phyloP scores from a whole-genome alignment of 768 basidiomycete genomes.

The Myochromella boudieri region DNA sequence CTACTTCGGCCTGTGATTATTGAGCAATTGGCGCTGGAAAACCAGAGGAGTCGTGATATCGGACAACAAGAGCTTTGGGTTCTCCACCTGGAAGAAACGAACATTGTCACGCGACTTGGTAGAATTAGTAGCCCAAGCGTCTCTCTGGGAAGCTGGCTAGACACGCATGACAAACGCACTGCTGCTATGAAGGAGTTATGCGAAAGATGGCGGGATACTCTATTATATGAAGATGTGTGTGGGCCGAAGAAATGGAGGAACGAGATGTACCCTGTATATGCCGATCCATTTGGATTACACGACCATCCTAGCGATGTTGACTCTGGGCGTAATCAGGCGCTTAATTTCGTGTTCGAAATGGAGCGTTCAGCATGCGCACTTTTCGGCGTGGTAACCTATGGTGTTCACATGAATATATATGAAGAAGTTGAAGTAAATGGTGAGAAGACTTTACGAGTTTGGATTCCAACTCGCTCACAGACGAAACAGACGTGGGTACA shows the following conservation, averaged over 20 bases:
- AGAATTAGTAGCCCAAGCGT: constrained; percentile 34
- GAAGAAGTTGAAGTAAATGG: constrained; percentile 39
- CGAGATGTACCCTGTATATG: constrained; percentile 81
- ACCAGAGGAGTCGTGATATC: constrained; percentile 28
- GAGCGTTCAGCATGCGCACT: constrained; percentile 87
- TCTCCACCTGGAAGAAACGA: constrained; percentile 31
- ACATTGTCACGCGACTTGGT: constrained; percentile 16
- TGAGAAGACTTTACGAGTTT: constrained; percentile 53
- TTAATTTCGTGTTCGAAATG: constrained; percentile 83
- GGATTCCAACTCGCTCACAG: constrained; percentile 83
- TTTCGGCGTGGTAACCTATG: constrained; percentile 89
- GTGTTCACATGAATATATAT: constrained; percentile 87
- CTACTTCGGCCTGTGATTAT: constrained; percentile 59
- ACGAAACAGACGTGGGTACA: constrained; percentile 85
- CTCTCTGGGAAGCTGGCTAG: constrained; percentile 50
- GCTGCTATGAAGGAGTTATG: constrained; percentile 64
- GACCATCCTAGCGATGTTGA: constrained; percentile 41
- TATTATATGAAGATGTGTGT: constrained; percentile 61
- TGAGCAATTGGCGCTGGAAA: constrained; percentile 53
- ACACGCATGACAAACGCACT: constrained; percentile 61
- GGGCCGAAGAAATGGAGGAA: constrained; percentile 80
- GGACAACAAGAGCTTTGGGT: constrained; percentile 39
- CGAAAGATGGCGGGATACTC: constrained; percentile 72
- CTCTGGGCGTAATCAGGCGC: constrained; percentile 26
- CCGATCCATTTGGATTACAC: constrained; percentile 62